Evolutionary conservation across 371 early-diverging fungal species (phyloP), one percentile per base, ranked within the genome.

Genomic region (Dinochytrium kinnereticum): DNA sequence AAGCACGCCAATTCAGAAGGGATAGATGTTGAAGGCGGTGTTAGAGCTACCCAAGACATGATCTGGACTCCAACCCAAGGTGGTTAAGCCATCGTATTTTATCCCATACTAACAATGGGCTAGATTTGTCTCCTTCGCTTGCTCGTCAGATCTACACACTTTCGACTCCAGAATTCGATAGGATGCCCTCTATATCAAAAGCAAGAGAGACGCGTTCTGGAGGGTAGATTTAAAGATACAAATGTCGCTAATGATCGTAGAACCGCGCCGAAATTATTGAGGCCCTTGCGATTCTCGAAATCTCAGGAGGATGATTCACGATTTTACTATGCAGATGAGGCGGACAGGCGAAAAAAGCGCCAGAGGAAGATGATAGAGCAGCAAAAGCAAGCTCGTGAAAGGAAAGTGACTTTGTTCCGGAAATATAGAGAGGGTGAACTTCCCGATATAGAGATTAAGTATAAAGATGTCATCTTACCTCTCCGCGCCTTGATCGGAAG

Each of bases 381-480:
- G 7, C 74, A 83, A 55, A 87, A 88, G 66, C 82, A 86, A 51
- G 85, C 87, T 1, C 78, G 82, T 15, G 40, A 66, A 84, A 85
- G 73, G 80, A 68, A 82, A 15, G 91, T 93, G 0, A 74, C 81
- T 0, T 78, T 92, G 64, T 84, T 81, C 44, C 85, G 94, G 21
- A 83, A 84, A 33, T 94, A 94, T 75, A 81, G 92, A 39, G 79
- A 84, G 38, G 92, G 94, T 0, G 92, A 93, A 53, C 81, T 92
- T 7, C 94, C 93, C 0, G 94, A 94, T 78, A 89, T 94, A 51
- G 89, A 91, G 73, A 92, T 94, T 65, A 74, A 77, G 3, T 69
- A 87, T 57, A 83, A 79, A 51, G 92, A 93, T 24, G 69, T 94
- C 0, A 78, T 94, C 0, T 76, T 78, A 13, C 94, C 94, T 0